Conservation (phyloP, 1,284 basidiomycete genomes). For the Malassezia yamatoensis region DNA sequence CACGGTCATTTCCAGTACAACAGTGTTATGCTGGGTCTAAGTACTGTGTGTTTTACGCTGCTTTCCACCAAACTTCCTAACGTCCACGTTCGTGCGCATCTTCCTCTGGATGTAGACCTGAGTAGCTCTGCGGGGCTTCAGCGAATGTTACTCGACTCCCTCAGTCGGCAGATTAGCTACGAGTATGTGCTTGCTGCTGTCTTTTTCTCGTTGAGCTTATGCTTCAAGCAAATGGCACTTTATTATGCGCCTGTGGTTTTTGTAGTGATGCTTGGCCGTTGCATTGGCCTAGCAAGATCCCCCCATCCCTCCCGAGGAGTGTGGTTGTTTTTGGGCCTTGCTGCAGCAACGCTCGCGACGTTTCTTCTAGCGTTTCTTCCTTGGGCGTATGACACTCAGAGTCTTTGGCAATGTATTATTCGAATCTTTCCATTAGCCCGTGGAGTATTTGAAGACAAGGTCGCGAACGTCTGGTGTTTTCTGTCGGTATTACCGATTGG, state of each 20-base stretch:
- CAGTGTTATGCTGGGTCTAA: constrained; percentile 45
- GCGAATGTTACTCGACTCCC: constrained; percentile 17
- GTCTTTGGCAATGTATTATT: constrained; percentile 56
- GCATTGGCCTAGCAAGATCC: constrained; percentile 65
- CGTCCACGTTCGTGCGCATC: constrained; percentile 13
- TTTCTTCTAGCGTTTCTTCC: constrained; percentile 65
- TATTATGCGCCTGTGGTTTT: constrained; percentile 73
- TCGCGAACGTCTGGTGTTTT: constrained; percentile 77
- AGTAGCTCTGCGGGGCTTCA: constrained; percentile 9
- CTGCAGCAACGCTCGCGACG: constrained; percentile 51
- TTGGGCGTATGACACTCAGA: constrained; percentile 59
- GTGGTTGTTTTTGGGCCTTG: constrained; percentile 61
- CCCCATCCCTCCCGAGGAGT: constrained; percentile 58
- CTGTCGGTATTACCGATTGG: constrained; percentile 35
- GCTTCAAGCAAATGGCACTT: constrained; percentile 91
- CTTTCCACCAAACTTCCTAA: constrained; percentile 39
- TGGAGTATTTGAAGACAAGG: constrained; percentile 90
- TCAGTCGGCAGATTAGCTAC: constrained; percentile 39
- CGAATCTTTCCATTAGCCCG: constrained; percentile 83
- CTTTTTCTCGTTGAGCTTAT: constrained; percentile 69
- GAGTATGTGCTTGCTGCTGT: constrained; percentile 62
- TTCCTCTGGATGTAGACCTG: background rate
- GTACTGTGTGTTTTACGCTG: constrained; percentile 30
- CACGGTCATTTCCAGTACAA: constrained; percentile 75
- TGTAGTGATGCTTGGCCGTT: constrained; percentile 44